Percentiles rank a stretch among this genome's conserved stretches.
These are phyloP conservation scores for Aspergillus niger DNA, from an alignment of 2,329 filamentous ascomycete species.

Conservation along the genomic window DNA sequence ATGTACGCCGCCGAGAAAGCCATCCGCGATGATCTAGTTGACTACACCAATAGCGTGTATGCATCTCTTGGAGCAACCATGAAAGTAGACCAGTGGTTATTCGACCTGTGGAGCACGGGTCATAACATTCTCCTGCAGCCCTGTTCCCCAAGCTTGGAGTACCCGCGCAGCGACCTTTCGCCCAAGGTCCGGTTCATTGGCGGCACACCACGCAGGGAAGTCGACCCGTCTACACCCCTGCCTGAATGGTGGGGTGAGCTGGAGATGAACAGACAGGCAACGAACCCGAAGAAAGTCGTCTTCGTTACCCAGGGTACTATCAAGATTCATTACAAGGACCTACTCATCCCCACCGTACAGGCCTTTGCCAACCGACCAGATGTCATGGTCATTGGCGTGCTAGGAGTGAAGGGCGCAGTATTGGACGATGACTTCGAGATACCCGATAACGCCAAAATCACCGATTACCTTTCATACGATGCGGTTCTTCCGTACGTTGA, in stretches of 20 bases:
- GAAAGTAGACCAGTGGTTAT: neutral
- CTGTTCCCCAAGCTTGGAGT: constrained; percentile 9
- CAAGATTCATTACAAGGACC: neutral
- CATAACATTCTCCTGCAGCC: constrained; percentile 2
- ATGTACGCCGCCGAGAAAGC: neutral
- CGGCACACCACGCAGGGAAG: neutral
- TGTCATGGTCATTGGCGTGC: constrained; percentile 3
- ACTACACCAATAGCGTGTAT: neutral
- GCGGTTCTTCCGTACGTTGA: constrained; percentile 8
- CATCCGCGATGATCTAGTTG: neutral
- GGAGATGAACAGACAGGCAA: neutral
- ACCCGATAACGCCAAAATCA: neutral
- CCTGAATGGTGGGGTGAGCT: constrained; percentile 7
- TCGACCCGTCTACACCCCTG: neutral
- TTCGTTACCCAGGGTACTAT: constrained; percentile 10
- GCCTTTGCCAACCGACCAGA: constrained; percentile 1
- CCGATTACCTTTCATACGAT: constrained; percentile 6
- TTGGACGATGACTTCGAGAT: neutral
- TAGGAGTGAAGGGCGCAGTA: neutral
- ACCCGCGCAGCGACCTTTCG: constrained; percentile 9
- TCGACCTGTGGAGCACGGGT: neutral
- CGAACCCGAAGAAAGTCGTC: constrained; percentile 1
- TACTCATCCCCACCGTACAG: constrained; percentile 4
- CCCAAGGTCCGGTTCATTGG: constrained; percentile 6
- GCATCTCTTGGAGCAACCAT: neutral